Conservation (phyloP, 2,329 filamentous ascomycete species). For the Catunica adiposa region DNA sequence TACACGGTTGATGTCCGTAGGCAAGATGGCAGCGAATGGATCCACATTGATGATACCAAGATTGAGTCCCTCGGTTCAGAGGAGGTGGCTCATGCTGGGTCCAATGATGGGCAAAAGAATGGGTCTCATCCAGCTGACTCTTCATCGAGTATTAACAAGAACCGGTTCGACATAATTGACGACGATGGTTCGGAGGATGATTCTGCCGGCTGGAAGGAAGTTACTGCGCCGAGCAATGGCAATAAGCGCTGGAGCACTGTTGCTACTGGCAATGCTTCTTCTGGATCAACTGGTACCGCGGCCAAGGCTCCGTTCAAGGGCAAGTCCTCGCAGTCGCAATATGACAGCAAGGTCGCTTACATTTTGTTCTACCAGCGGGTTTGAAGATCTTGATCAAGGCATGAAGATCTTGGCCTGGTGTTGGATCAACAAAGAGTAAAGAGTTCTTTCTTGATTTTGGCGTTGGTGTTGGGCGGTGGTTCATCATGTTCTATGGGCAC, state of each 20-base stretch:
- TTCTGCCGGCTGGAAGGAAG: constrained; percentile 71
- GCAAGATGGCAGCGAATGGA: constrained; percentile 91
- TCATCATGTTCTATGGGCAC: neutral
- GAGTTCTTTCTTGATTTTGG: constrained; percentile 4
- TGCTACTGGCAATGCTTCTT: constrained; percentile 37
- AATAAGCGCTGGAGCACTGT: constrained; percentile 56
- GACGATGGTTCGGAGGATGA: constrained; percentile 41
- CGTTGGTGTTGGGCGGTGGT: constrained; percentile 1
- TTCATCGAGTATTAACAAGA: constrained; percentile 26
- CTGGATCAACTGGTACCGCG: constrained; percentile 18
- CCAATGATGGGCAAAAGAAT: constrained; percentile 41
- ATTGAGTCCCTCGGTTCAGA: constrained; percentile 73
- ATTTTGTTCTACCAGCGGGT: constrained; percentile 86
- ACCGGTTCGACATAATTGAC: constrained; percentile 48
- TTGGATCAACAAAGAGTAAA: neutral
- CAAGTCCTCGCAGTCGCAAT: constrained; percentile 46
- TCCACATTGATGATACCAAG: constrained; percentile 84
- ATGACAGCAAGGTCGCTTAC: constrained; percentile 95
- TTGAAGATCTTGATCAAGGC: constrained; percentile 18
- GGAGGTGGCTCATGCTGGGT: constrained; percentile 70
- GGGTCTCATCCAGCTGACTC: constrained; percentile 19
- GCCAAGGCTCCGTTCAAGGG: constrained; percentile 33
- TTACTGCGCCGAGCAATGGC: constrained; percentile 40
- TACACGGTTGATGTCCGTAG: constrained; percentile 95
- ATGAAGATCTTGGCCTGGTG: neutral